Base-by-base conservation (phyloP, 2,329 filamentous ascomycete genomes). In the Myotisia sp. region DNA sequence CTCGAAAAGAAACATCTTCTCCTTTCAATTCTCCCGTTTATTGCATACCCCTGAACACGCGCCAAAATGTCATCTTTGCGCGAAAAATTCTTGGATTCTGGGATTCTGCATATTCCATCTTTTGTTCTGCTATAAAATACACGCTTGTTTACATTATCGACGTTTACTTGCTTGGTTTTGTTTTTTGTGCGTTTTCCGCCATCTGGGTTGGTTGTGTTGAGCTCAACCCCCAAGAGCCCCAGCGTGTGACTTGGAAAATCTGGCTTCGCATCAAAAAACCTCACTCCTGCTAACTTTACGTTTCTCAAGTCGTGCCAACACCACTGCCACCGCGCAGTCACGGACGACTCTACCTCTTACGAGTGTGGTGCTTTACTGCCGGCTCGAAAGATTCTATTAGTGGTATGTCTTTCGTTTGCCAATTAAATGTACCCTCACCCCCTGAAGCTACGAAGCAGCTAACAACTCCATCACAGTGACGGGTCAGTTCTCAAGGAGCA, bases 321-420 rank as follows among this genome's bases (percentile, higher is more conserved):
- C 45, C 45, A 46, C 46, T 48, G 49, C 48, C 45, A 45, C 49
- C 46, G 48, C 46, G 42, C 45, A 43, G 48, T 41, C 47, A 42
- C 46, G 40, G 47, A 44, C 49, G 47, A 49, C 48, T 47, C 46
- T 21, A 7, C 6, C 12, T 14, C 8, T 17, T 21, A 21, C 29
- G 29, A 32, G 29, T 32, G n/a, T 32, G 13, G 29, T 21, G 29
- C 29, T 32, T 46, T 46, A 40, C 45, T 46, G 47, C 44, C 42
- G 43, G 43, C 40, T 43, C 38, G 39, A 46, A 14, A 21, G 43
- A 41, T 40, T 46, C 37, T 40, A 29, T 30, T 33, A 41, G 34
- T 33, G 41, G 51, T 53, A 35, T 43, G 50, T 49, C n/a, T n/a
- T n/a, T n/a, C n/a, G n/a, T n/a, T n/a, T n/a, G n/a, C n/a, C n/a